phyloP scores from a whole-genome alignment of 768 basidiomycete species.

The Fistulinella prunicolor region DNA sequence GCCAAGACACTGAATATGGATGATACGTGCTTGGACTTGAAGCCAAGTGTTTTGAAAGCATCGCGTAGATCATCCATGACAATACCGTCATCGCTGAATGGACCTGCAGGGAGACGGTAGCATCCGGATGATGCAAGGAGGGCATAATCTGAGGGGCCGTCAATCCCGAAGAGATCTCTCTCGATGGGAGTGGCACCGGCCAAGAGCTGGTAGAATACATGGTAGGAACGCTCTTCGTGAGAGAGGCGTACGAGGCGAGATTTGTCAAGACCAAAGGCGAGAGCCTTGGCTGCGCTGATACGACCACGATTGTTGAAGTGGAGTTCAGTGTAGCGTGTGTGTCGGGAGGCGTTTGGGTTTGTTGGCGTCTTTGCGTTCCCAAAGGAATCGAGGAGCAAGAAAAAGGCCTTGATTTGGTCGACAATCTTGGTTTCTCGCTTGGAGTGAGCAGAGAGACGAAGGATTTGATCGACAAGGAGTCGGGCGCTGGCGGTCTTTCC shows the following conservation, averaged over 20 bases:
- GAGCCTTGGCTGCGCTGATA: constrained; percentile 53
- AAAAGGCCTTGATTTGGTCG: constrained; percentile 55
- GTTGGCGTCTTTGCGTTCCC: constrained; percentile 62
- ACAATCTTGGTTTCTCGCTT: constrained; percentile 50
- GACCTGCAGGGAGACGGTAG: constrained; percentile 62
- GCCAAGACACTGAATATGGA: constrained; percentile 53
- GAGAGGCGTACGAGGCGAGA: constrained; percentile 50
- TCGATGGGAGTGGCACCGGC: constrained; percentile 56
- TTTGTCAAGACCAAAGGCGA: constrained; percentile 64
- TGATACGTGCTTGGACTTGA: constrained; percentile 57
- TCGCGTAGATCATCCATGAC: constrained; percentile 57
- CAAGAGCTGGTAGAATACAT: constrained; percentile 64
- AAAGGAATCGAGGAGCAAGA: constrained; percentile 58
- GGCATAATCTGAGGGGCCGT: constrained; percentile 57
- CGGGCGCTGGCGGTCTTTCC: constrained; percentile 54
- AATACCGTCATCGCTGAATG: constrained; percentile 58
- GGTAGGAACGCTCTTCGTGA: constrained; percentile 62
- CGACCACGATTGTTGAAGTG: constrained; percentile 58
- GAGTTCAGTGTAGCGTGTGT: constrained; percentile 57
- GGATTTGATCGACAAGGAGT: constrained; percentile 55
- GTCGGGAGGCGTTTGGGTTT: constrained; percentile 63
- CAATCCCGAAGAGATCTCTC: constrained; percentile 49
- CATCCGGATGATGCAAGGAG: constrained; percentile 58
- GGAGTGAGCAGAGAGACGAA: constrained; percentile 57
- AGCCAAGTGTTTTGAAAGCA: constrained; percentile 54